A percentile compares a stretch with the other conserved stretches of the same genome.
phyloP scores from a whole-genome alignment of 2,329 filamentous ascomycete genomes.

The Zymoseptoria tritici region DNA sequence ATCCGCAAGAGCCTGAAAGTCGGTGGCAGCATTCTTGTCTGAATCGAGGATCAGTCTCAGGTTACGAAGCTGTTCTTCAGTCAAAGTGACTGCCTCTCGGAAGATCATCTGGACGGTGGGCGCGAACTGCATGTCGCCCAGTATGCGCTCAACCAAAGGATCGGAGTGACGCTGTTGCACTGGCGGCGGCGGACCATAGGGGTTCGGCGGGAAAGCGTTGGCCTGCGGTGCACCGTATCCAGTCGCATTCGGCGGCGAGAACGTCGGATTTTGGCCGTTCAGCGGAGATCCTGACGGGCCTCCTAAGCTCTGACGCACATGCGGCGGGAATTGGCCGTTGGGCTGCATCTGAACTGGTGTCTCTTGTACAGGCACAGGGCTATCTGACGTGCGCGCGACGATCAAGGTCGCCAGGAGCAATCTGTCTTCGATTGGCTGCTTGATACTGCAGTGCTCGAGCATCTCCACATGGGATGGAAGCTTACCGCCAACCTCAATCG shows the following conservation, averaged over 20 bases:
- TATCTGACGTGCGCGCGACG: constrained; percentile 55
- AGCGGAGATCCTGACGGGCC: constrained; percentile 29
- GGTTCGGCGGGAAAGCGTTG: constrained; percentile 32
- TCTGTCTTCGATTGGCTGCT: constrained; percentile 62
- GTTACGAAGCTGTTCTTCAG: constrained; percentile 58
- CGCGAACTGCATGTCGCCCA: constrained; percentile 37
- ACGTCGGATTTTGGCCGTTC: constrained; percentile 31
- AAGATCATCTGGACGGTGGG: constrained; percentile 37
- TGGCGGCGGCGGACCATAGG: constrained; percentile 29
- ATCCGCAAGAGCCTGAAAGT: constrained; percentile 35
- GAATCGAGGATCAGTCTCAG: constrained; percentile 61
- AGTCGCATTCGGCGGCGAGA: constrained; percentile 33
- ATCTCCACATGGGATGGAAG: constrained; percentile 84
- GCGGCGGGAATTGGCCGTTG: constrained; percentile 17
- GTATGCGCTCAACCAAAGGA: constrained; percentile 34
- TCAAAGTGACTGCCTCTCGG: constrained; percentile 22
- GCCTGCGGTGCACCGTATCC: constrained; percentile 16
- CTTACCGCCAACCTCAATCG: constrained; percentile 61
- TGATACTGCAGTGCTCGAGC: constrained; percentile 75
- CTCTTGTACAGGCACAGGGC: constrained; percentile 19
- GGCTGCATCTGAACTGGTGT: constrained; percentile 24
- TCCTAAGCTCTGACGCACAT: constrained; percentile 18
- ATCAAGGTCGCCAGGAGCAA: constrained; percentile 81
- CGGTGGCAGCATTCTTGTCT: constrained; percentile 57
- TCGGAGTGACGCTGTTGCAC: constrained; percentile 26